These are phyloP conservation scores for Brettanomyces anomalus DNA, from an alignment of 805 yeast genomes.

Conservation along the genomic window DNA sequence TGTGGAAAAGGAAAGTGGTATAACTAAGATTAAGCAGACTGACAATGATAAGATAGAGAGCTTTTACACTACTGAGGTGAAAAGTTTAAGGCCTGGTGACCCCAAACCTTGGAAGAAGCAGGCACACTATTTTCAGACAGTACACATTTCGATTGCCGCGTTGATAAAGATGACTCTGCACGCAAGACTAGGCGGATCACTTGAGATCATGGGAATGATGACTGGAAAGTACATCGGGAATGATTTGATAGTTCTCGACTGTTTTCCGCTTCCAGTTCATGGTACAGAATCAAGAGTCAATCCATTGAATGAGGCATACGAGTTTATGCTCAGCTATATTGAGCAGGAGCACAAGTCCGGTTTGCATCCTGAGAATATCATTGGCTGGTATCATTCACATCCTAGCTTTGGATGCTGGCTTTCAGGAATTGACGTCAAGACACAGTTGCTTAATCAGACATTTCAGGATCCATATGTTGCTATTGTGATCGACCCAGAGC, in stretches of 20 bases:
- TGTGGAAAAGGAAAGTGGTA: background rate
- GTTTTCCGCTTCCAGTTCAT: constrained; percentile 82
- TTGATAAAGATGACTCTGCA: constrained; percentile 69
- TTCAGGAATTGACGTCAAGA: constrained; percentile 85
- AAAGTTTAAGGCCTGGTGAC: background rate
- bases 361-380: constrained; percentile 52
- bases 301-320: constrained; percentile 90
- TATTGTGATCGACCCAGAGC: constrained; percentile 76
- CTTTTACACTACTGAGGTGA: background rate
- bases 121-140: constrained; percentile 51
- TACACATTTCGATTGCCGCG: constrained; percentile 62
- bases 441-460: constrained; percentile 76
- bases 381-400: constrained; percentile 97
- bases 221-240: constrained; percentile 56
- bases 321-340: constrained; percentile 83
- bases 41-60: background rate
- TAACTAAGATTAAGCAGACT: background rate
- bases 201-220: constrained; percentile 94
- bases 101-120: constrained; percentile 48
- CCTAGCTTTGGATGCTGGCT: constrained; percentile 98
- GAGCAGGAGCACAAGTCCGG: constrained; percentile 43
- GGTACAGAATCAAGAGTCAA: constrained; percentile 96
- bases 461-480: constrained; percentile 92
- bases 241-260: constrained; percentile 64
- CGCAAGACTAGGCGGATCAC: constrained; percentile 74